These are phyloP conservation scores for Solanum appendiculatum DNA, from an alignment of 257 asterid genomes.

Conservation along the genomic window DNA sequence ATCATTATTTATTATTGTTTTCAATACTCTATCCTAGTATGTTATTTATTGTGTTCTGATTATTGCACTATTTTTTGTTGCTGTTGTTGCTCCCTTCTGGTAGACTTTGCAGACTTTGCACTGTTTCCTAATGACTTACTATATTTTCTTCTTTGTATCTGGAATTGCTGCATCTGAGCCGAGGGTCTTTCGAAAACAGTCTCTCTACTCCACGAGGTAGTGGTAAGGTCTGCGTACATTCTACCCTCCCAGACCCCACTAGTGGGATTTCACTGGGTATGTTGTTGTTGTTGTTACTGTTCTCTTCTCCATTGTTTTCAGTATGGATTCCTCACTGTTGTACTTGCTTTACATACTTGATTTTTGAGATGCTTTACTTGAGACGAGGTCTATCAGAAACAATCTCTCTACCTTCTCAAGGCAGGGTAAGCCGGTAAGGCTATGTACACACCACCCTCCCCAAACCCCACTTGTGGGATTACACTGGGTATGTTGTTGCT, in stretches of 20 bases:
- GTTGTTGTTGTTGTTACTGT: neutral
- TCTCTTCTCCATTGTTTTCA: neutral
- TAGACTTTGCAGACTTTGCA: too few species aligned
- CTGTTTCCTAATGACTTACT: too few species aligned
- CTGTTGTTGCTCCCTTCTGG: too few species aligned
- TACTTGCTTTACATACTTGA: neutral
- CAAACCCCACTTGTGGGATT: neutral
- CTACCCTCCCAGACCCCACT: too few species aligned
- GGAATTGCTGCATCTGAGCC: too few species aligned
- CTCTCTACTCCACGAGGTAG: too few species aligned
- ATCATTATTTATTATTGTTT: neutral
- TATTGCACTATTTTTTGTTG: neutral
- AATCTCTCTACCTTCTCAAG: neutral
- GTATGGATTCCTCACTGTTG: neutral
- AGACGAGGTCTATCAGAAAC: neutral
- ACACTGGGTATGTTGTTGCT: neutral
- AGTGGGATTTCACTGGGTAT: too few species aligned
- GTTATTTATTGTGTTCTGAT: neutral
- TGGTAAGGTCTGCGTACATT: too few species aligned
- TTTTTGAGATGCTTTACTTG: neutral
- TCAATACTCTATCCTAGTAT: neutral
- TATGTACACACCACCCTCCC: neutral
- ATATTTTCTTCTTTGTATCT: too few species aligned
- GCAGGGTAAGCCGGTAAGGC: neutral
- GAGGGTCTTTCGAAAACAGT: too few species aligned